Evolutionary conservation across 257 asterid species (phyloP), one percentile per base, ranked within the genome.

Genomic region (Plantago major): DNA sequence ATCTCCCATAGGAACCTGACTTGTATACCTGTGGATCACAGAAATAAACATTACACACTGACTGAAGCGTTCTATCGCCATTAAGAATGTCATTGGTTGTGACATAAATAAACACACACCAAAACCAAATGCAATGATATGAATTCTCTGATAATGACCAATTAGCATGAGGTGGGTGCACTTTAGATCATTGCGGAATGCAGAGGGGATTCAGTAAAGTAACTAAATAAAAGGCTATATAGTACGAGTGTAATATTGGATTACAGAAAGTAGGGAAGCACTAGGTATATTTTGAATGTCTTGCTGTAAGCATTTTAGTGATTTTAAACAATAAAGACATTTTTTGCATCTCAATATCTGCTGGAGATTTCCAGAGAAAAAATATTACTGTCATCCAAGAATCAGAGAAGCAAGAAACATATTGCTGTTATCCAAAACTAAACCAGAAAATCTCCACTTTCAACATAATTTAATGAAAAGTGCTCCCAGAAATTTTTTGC

Each of bases 1-100:
- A 88, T 76, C 96, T 77, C 62, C 91, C 96, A 37, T 79, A 82
- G 38, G 91, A 81, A 48, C 94, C 91, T 2, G 82, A 79, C 71
- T 79, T 88, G 74, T 83, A 70, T 60, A 85, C 96, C 96, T 88
- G 76, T 14, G 11, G 38, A 58, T 33, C 4, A 54, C 14, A 46
- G 37, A 46, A 44, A 56, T 46, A 28, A 15, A 59, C 38, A 53
- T 53, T 26, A 53, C 18, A 37, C 30, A 22, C 58, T 22, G 9
- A 22, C 58, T 22, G 9, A 28, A 16, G 30, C 15, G 58, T 22
- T 33, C 58, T 11, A 53, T 26, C 42, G 3, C 42, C 58, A 19
- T 19, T 13, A 22, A 52, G 38, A 22, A 52, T 18, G 40, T 22
- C 10, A 17, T 33, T 33, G 5, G 6, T 33, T 33, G 40, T 7